Conservation (phyloP, 495 filamentous ascomycete genomes). For the Echria macrotheca region DNA sequence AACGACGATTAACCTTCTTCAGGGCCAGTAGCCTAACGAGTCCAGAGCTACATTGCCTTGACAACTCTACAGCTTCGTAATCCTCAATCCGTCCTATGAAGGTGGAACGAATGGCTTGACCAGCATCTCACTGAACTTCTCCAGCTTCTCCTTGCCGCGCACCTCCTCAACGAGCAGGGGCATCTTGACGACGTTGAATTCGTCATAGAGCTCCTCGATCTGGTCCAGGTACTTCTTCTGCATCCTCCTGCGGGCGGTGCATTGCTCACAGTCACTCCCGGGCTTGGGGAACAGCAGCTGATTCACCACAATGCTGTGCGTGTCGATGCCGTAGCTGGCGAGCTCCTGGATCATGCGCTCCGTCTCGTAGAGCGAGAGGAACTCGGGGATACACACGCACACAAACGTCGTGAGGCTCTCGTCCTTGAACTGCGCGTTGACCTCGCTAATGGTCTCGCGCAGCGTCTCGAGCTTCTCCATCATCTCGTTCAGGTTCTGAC, state of each 20-base stretch:
- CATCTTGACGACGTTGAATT: conserved; percentile 99
- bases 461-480: conserved; percentile 90
- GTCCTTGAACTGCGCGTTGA: conserved; percentile 97
- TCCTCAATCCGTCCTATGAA: conserved; percentile 25
- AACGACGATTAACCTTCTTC: too few species aligned
- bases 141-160: conserved; percentile 85
- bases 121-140: conserved; percentile 91
- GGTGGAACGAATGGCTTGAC: conserved; percentile 79
- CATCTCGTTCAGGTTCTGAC: conserved; percentile 84
- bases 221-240: conserved; percentile 99
- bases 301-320: conserved; percentile 96
- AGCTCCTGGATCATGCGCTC: conserved; percentile 99
- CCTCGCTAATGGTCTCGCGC: conserved; percentile 86
- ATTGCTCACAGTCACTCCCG: conserved; percentile 86
- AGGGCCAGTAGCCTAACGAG: too few species aligned
- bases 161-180: conserved; percentile 93
- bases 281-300: conserved; percentile 91
- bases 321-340: conserved; percentile 88
- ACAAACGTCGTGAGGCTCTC: conserved; percentile 94
- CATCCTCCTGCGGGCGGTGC: conserved; percentile 92
- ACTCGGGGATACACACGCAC: conserved; percentile 97
- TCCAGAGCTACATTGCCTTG: too few species aligned
- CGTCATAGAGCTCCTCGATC: conserved; percentile 97
- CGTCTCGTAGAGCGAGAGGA: conserved; percentile 95
- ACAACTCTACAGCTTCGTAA: neutral